Evolutionary conservation across 129 eudicot genomes (phyloP).

Genomic region (Escallonia rubra): DNA sequence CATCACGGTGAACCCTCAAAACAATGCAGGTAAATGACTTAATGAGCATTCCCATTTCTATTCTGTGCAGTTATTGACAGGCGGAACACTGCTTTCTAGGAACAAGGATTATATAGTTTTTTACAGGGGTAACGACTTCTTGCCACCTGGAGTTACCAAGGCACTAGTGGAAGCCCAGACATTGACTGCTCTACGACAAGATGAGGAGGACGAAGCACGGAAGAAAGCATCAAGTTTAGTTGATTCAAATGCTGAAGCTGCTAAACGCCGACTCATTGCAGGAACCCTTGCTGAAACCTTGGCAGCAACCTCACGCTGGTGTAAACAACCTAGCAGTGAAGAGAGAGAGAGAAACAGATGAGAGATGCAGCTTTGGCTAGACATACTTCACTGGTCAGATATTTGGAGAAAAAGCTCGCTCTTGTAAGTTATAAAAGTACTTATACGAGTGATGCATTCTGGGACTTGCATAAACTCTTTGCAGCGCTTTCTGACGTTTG

Average conservation of each 20-base stretch:
- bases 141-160: conserved; percentile 65
- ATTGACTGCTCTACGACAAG: conserved; percentile 40
- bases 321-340: conserved; percentile 38
- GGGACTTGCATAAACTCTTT: neutral
- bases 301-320: conserved; percentile 95
- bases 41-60: neutral
- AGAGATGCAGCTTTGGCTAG: conserved; percentile 65
- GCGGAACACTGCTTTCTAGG: conserved; percentile 87
- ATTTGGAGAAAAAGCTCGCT: conserved; percentile 64
- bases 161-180: conserved; percentile 54
- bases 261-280: conserved; percentile 57
- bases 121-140: conserved; percentile 92
- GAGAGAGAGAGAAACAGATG: conserved; percentile 61
- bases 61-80: conserved; percentile 69
- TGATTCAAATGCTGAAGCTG: conserved; percentile 29
- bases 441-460: neutral
- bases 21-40: too few relatives aligned
- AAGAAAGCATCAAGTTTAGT: conserved; percentile 38
- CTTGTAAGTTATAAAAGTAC: conserved; percentile 44
- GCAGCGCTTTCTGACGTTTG: neutral
- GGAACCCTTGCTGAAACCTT: conserved; percentile 85
- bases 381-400: conserved; percentile 69
- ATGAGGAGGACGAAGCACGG: conserved; percentile 81
- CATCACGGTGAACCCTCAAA: too few relatives aligned
- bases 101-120: conserved; percentile 87